phyloP scores from a whole-genome alignment of 2,329 filamentous ascomycete species.

The Rachicladosporium sp. region DNA sequence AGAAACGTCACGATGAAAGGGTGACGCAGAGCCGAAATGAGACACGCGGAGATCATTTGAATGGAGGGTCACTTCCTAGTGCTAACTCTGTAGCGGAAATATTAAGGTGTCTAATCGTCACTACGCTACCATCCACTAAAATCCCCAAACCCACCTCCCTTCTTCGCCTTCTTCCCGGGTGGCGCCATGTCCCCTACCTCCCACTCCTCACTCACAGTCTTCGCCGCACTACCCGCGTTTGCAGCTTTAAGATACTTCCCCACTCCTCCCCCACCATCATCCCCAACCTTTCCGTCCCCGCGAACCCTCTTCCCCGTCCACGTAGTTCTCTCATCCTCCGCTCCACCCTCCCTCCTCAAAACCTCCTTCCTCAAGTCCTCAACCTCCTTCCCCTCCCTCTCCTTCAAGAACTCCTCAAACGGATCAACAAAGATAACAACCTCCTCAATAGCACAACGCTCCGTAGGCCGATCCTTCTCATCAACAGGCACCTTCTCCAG shows the following conservation, averaged over 20 bases:
- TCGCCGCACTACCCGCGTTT: conserved; percentile 18
- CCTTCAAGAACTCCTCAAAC: conserved; percentile 81
- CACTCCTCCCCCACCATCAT: conserved; percentile 39
- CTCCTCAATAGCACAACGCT: conserved; percentile 70
- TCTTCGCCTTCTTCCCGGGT: conserved; percentile 61
- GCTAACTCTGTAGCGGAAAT: too few relatives aligned
- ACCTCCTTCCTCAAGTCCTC: conserved; percentile 52
- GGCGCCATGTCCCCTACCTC: conserved; percentile 59
- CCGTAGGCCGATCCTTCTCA: conserved; percentile 59
- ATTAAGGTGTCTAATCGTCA: not conserved
- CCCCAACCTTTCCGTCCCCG: conserved; percentile 45
- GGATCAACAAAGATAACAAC: conserved; percentile 84
- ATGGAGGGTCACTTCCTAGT: too few relatives aligned
- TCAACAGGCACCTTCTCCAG: conserved; percentile 71
- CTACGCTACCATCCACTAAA: conserved; percentile 50
- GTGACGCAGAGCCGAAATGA: too few relatives aligned
- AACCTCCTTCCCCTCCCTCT: conserved; percentile 42
- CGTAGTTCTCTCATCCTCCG: conserved; percentile 78
- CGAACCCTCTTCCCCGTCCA: conserved; percentile 93
- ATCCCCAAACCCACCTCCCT: conserved; percentile 70
- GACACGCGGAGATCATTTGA: too few relatives aligned
- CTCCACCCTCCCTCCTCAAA: conserved; percentile 52
- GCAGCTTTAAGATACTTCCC: conserved; percentile 66
- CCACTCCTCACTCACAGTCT: conserved; percentile 49
- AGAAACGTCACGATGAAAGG: too few relatives aligned